Evolutionary conservation across 2,329 filamentous ascomycete genomes (phyloP), one percentile per base, ranked within the genome.

Genomic region (Zymoseptoria passerinii): DNA sequence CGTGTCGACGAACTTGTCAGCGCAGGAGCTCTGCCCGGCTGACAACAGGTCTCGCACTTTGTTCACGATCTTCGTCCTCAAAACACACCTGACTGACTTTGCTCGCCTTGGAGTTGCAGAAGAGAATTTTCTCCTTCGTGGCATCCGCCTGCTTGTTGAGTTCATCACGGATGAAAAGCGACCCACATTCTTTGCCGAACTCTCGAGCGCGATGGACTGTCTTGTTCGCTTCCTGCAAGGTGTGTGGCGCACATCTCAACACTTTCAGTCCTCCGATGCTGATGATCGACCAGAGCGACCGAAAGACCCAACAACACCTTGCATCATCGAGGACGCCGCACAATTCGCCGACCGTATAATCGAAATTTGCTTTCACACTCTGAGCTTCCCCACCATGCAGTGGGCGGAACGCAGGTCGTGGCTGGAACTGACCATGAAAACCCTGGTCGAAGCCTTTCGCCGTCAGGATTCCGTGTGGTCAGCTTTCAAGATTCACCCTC

Each of bases 41-140:
- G 80, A 81, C 0, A 84, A 87, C 59, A 86, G 87, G 1, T 91
- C 85, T 76, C 88, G 65, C 52, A 64, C 61, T 1, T 77, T 91
- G 0, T 95, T 92, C 69, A 86, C 87, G 2, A 74, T 90, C 0
- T 81, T 87, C 67, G 83, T 85, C 0, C 76, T 95, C 48, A 76
- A 78, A 20, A 80, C 84, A 56, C 87, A 85, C 68, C 77, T 90
- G 23, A 53, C 61, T 13, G 67, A 71, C 53, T 69, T 68, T 44
- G 60, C 68, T 7, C 55, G 61, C 10, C 52, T 70, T 5, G 70
- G 67, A 13, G 65, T 69, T 7, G 64, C 63, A 2, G 67, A 72
- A 28, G 60, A 63, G 35, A 50, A 35, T 1, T 73, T 72, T 59
- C 56, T 72, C 20, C 28, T 63, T 20, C 65, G 63, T 28, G 66